A percentile compares a stretch with the other conserved stretches of the same genome.
Conservation (phyloP, 257 asterid species). For the Solanum arcanum region DNA sequence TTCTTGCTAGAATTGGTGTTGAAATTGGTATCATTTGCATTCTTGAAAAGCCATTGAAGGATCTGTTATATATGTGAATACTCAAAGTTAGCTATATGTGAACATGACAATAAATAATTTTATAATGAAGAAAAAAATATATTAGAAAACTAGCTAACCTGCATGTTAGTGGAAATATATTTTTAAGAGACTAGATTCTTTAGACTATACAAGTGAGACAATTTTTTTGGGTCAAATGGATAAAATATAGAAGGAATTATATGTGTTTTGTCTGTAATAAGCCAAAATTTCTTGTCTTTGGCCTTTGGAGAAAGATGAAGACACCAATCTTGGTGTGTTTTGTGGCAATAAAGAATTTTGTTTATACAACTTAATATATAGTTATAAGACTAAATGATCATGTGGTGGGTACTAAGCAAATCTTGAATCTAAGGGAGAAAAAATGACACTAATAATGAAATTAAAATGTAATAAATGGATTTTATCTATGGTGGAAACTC, state of each 20-base stretch:
- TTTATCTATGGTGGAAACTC: slow-evolving; percentile 17
- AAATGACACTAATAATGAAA: neutral
- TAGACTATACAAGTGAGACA: slow-evolving; percentile 10
- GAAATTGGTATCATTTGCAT: slow-evolving; percentile 15
- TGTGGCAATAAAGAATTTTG: neutral
- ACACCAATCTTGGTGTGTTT: slow-evolving; percentile 3
- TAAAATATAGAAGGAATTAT: slow-evolving; percentile 30
- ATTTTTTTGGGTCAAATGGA: slow-evolving; percentile 32
- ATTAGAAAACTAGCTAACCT: slow-evolving; percentile 32
- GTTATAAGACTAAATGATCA: slow-evolving; percentile 5
- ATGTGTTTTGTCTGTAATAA: slow-evolving; percentile 36
- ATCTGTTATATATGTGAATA: slow-evolving; percentile 23
- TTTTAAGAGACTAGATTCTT: neutral
- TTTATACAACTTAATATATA: slow-evolving; percentile 3
- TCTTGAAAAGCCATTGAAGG: slow-evolving; percentile 40
- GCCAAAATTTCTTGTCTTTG: slow-evolving; percentile 10
- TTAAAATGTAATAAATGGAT: neutral
- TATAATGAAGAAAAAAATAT: neutral
- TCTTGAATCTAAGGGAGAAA: neutral
- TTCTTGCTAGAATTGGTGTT: slow-evolving; percentile 1
- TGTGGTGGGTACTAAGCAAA: slow-evolving; percentile 14
- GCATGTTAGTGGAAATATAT: slow-evolving; percentile 48
- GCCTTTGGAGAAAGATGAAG: slow-evolving; percentile 15
- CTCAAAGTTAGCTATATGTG: slow-evolving; percentile 15
- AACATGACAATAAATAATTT: slow-evolving; percentile 13